These are phyloP conservation scores for Saccharomycopsis sp. DNA, from an alignment of 805 yeast species.

Conservation along the genomic window DNA sequence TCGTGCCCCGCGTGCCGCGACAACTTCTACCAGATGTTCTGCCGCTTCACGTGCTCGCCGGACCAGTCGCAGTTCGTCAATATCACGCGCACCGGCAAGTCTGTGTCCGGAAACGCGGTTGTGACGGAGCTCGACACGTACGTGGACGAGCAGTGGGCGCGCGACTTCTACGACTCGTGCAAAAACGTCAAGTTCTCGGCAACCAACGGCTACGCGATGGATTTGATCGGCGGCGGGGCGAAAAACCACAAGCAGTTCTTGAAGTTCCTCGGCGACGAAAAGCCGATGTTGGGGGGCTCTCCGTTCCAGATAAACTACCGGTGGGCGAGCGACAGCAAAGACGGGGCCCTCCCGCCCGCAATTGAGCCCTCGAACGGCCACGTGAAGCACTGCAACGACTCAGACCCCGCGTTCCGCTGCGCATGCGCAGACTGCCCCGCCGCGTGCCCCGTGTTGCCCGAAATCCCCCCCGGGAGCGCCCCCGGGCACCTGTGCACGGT, in stretches of 20 bases:
- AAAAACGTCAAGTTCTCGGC: slow-evolving; percentile 86
- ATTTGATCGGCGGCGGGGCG: slow-evolving; percentile 97
- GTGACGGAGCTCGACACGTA: slow-evolving; percentile 67
- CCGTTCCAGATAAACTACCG: slow-evolving; percentile 86
- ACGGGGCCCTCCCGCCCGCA: slow-evolving; percentile 24
- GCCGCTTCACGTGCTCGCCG: slow-evolving; percentile 86
- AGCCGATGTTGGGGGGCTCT: slow-evolving; percentile 89
- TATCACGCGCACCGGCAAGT: slow-evolving; percentile 48
- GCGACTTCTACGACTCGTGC: slow-evolving; percentile 71
- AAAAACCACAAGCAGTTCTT: slow-evolving; percentile 61
- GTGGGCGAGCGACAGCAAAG: slow-evolving; percentile 33
- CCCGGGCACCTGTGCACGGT: slow-evolving; percentile 42
- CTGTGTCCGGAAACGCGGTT: slow-evolving; percentile 45
- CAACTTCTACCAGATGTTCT: slow-evolving; percentile 79
- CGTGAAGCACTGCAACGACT: slow-evolving; percentile 50
- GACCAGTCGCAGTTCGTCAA: slow-evolving; percentile 70
- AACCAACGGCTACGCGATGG: slow-evolving; percentile 95
- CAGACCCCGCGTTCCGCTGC: slow-evolving; percentile 52
- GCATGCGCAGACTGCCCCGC: slow-evolving; percentile 86
- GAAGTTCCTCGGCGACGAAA: slow-evolving; percentile 89
- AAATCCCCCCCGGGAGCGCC: slow-evolving; percentile 26
- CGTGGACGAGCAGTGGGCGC: slow-evolving; percentile 55
- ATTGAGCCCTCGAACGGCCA: slow-evolving; percentile 29
- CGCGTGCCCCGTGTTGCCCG: slow-evolving; percentile 67
- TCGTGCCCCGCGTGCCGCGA: slow-evolving; percentile 91